A percentile compares a stretch with the other conserved stretches of the same genome.
Evolutionary conservation across 1,284 basidiomycete species (phyloP).

Genomic region (Lentinus polychrous): DNA sequence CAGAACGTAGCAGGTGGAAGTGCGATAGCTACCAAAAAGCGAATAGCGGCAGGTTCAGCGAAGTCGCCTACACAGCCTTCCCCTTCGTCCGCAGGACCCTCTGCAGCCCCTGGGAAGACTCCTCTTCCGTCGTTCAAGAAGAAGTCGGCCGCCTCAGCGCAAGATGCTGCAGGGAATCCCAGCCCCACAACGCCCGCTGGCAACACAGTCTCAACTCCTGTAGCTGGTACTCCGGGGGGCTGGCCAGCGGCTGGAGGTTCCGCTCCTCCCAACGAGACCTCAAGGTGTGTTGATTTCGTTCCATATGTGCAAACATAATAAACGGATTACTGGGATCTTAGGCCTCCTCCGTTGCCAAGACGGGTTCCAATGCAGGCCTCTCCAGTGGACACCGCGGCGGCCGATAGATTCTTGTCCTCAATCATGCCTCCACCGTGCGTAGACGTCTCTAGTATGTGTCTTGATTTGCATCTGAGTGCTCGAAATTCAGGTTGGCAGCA

Average conservation of each 20-base stretch:
- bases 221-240: too few relatives aligned
- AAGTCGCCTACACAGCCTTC: background rate
- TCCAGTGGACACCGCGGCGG: slow-evolving; percentile 13
- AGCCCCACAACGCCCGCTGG: too few relatives aligned
- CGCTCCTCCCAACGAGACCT: background rate
- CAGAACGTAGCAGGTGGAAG: background rate
- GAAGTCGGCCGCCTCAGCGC: slow-evolving; percentile 22
- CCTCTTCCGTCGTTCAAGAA: slow-evolving; percentile 37
- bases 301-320: too few relatives aligned
- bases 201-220: too few relatives aligned
- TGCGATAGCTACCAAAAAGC: slow-evolving; percentile 1
- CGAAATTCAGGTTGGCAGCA: slow-evolving; percentile 1
- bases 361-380: background rate
- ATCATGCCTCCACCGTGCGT: slow-evolving; percentile 12
- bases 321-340: too few relatives aligned
- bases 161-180: background rate
- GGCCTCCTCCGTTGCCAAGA: too few relatives aligned
- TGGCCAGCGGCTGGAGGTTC: background rate
- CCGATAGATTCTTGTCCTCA: slow-evolving; percentile 26
- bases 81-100: background rate
- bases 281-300: too few relatives aligned
- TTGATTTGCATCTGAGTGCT: background rate
- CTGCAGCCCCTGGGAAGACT: too few relatives aligned
- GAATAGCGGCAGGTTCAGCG: background rate
- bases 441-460: background rate